These are phyloP conservation scores for Solanum dulcamara DNA, from an alignment of 257 asterid species.

Conservation along the genomic window DNA sequence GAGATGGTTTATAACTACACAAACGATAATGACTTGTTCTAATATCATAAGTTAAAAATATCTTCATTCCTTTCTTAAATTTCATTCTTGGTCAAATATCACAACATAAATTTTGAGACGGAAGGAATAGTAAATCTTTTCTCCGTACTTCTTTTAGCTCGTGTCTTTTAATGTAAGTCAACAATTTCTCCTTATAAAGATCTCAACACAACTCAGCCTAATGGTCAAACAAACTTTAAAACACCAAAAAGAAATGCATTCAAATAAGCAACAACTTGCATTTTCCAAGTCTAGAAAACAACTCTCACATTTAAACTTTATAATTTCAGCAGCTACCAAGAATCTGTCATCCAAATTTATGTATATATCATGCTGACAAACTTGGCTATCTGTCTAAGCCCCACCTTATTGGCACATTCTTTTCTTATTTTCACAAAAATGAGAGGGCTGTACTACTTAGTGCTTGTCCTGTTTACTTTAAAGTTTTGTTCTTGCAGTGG, in stretches of 20 bases:
- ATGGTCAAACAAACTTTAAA: neutral
- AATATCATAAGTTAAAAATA: neutral
- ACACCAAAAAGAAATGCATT: neutral
- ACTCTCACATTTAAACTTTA: neutral
- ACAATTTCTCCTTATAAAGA: neutral
- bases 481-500: neutral
- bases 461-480: neutral
- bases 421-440: conserved; percentile 1
- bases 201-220: neutral
- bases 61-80: neutral
- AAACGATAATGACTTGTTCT: neutral
- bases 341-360: neutral
- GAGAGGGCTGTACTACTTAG: conserved; percentile 10
- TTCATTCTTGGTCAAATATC: neutral
- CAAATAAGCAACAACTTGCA: neutral
- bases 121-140: neutral
- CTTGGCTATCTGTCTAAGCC: neutral
- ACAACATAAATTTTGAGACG: neutral
- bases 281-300: neutral
- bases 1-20: neutral
- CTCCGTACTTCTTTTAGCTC: neutral
- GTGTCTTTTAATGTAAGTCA: neutral
- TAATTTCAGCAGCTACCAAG: neutral
- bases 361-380: neutral
- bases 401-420: neutral